Evolutionary conservation across 2,329 filamentous ascomycete species (phyloP), one percentile per base, ranked within the genome.

Genomic region (Colletotrichum acutatum): DNA sequence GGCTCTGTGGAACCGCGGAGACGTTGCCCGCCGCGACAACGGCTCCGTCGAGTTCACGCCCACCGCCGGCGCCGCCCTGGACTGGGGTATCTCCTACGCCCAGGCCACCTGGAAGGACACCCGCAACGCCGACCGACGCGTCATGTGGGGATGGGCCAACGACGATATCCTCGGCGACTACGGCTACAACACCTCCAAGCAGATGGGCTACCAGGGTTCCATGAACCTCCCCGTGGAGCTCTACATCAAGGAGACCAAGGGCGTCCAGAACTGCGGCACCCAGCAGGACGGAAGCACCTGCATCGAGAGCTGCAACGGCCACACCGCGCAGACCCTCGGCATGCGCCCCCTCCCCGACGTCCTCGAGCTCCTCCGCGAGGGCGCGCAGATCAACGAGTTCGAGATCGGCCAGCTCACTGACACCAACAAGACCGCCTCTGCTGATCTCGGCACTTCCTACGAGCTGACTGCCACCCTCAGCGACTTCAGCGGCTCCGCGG

Each of bases 1-100:
- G 74, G 67, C 74, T 14, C 56, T 75, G 24, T 75, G 74, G 74
- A 74, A 74, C 71, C 74, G 74, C 26, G 74, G 74, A 14, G 67
- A 71, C 49, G 16, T 75, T 16, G 61, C 67, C 22, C 71, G 63
- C 52, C 71, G 74, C n/a, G 67, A 66, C 37, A 75, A 75, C 49
- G 74, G 74, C 46, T 75, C 74, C 32, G 67, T 75, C 37, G 63
- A 71, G 58, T 75, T 75, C 53, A 67, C 60, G 1, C 74, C 74
- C 34, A 58, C 26, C 26, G 74, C 74, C 2, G 74, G 74, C 22
- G 74, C 71, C 7, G 74, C 74, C 30, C 56, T 75, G 46, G 74
- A 75, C 71, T 75, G 74, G 74, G 74, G 74, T 22, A 74, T 74
- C 22, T 60, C 74, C 11, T 75, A 75, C 61, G 74, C 74, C 19